Evolutionary conservation across 1,284 basidiomycete species (phyloP), one percentile per base, ranked within the genome.

Genomic region (Moesziomyces sp.): DNA sequence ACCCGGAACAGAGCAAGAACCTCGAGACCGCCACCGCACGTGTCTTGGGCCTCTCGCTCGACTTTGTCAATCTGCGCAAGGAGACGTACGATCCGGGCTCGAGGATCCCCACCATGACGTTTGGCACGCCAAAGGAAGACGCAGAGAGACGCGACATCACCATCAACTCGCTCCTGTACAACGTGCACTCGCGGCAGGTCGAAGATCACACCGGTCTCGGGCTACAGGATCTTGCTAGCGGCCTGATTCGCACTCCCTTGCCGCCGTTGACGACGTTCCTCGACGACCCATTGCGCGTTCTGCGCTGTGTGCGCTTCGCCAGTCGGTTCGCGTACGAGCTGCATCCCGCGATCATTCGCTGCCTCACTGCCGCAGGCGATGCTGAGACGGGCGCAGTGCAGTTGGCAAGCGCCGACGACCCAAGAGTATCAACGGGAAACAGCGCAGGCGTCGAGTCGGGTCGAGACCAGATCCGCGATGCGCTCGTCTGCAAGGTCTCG

Each of bases 1-100:
- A 99, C 80, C 96, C 97, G 0, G 93, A 96, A 49, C 97, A 99
- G 86, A 96, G 93, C 58, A 99, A 99, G 85, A 97, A 98, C 85
- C 88, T 99, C 38, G 96, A 99, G 85, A 98, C 97, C 0, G 96
- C 94, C 0, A 92, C 91, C n/a, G 92, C 94, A 33, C 89, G 88
- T 33, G 87, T 99, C 26, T 87, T 94, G 51, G 94, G 89, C 3
- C 86, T 93, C 48, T 93, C 94, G 62, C 87, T 99, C 54, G 97
- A 99, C 85, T 91, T 98, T 79, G 97, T 99, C 13, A 98, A 98
- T 81, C 86, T 99, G 49, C 87, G 97, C 61, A 97, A 98, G 84
- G 93, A 92, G 74, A 80, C 82, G n/a, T 99, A 99, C 85, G 90
- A 93, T 0, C 88, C 89, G 42, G 88, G 89, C 52, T 95, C 92